Base-by-base conservation (phyloP, 257 asterid species). In the Cruciata laevipes region DNA sequence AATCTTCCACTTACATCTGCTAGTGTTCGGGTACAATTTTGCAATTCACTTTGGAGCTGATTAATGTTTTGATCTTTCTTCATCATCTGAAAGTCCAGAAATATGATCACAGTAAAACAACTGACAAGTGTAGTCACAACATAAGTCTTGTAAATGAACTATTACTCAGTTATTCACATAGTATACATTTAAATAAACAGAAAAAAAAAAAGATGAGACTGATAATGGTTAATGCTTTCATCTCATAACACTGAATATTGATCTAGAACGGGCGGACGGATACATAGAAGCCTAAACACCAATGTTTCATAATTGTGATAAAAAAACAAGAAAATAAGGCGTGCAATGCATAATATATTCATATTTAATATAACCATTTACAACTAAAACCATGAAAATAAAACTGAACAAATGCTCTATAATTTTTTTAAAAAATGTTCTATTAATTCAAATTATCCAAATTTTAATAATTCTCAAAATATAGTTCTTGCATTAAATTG, bases 21-120 rank as follows among this genome's bases (percentile, higher is more conserved):
- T 52, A 87, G 55, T 68, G 91, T 98, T 77, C 82, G 87, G 81
- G 80, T 83, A 77, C 89, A 85, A 20, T 87, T 91, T 80, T 91
- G 99, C 78, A 91, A 74, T 31, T 95, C 87, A 73, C 69, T 78
- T 74, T 76, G 85, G 49, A 95, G 95, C 69, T 80, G 95, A 76
- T 80, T 83, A 55, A 83, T 75, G 7, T 74, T 87, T 65, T 95
- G 97, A 0, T 91, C 94, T 80, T 95, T 91, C 71, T 85, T 95
- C 61, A 89, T 84, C 89, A 79, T 77, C 99, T 95, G 83, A 23
- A 63, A 69, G 27, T 66, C 42, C 53, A 47, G 14, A 38, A 70
- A 47, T 17, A 47, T 42, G 7, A 47, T 47, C 20, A 47, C 8
- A 17, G 1, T 47, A 47, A 47, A 47, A 47, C 21, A 7, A 47